Evolutionary conservation across 176 grass and related monocot species (phyloP), one percentile per base, ranked within the genome.

Genomic region (Lolium rigidum): DNA sequence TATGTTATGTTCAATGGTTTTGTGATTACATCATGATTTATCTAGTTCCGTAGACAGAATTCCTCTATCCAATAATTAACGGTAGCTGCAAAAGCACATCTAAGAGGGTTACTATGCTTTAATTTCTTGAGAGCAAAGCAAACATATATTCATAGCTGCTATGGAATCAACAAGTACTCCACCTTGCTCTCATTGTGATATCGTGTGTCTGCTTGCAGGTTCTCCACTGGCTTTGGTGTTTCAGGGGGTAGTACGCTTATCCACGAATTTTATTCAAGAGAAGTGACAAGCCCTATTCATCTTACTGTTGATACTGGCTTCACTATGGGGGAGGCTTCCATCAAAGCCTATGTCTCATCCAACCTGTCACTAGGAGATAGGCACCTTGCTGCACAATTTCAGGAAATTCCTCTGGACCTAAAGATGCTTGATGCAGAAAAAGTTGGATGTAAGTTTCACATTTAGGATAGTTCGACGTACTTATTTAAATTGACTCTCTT

Each of bases 181-280:
- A 68, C 7, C 20, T 79, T 80, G 8, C 52, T 66, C 6, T 2
- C 3, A 16, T 85, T 12, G 21, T 78, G 16, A 47, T 80, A 25
- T 37, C 4, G 1, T 84, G 5, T 58, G 22, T 70, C 74, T 83
- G 12, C 72, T 1, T 86, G 84, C 86, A 99, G 97, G 97, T 99
- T 96, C 87, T 99, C 94, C 1, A 99, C 97, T 70, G 97, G 94
- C 68, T 91, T 95, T 83, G 97, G 94, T 75, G 90, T 99, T 85
- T 93, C 97, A 9, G 94, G 87, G 6, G 94, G 94, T 20, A 96
- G 97, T 79, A 83, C 97, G 6, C 88, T 99, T 46, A 99, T 99
- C 87, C 97, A 99, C 35, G 97, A 96, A 1, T 99, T 96, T 80
- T 99, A 96, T 78, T 88, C 92, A 70, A 94, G 88, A 84, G 92